Evolutionary conservation across 352 stramenopile genomes (phyloP), one percentile per base, ranked within the genome.

Genomic region (Phytophthora europaea): DNA sequence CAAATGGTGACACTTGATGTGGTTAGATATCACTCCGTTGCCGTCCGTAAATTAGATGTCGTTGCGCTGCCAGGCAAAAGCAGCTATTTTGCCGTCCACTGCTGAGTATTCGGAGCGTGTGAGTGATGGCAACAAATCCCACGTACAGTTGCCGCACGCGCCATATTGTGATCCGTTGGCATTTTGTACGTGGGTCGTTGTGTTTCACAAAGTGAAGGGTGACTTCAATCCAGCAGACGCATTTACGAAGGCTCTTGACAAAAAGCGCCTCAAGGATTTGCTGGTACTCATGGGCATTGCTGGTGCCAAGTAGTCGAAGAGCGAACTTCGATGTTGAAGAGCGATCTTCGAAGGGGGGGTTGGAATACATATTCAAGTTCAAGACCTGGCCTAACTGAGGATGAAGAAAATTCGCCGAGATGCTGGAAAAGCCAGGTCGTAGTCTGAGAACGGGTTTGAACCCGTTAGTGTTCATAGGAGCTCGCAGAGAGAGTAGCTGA

Each of bases 241-340:
- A 0, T 54, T 67, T 20, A 67, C 50, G 6, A 60, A 67, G 26
- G 20, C 34, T 5, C 23, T 67, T 8, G 50, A 67, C 50, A 67
- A 53, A 12, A 58, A 67, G 47, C 48, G 28, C 4, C 50, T 58
- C 16, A 50, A 50, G 16, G 15, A 26, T 12, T 26, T 67, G 47
- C 20, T 67, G 20, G 20, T 5, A 23, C n/a, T 52, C 10, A 13
- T 59, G 4, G 60, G 47, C 33, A 47, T 67, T 47, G 38, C 5
- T 5, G 18, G 59, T 31, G 47, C 60, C 9, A 67, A 53, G 33
- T 57, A 59, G 60, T 67, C 60, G 60, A 67, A 67, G 48, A 43
- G 12, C 34, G n/a, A 28, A 18, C 60, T 67, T 67, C 48, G 48
- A 50, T 38, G 43, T 3, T 56, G 47, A 54, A 65, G 55, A 48